phyloP scores from a whole-genome alignment of 306 rosid species.

The Quercus glauca region DNA sequence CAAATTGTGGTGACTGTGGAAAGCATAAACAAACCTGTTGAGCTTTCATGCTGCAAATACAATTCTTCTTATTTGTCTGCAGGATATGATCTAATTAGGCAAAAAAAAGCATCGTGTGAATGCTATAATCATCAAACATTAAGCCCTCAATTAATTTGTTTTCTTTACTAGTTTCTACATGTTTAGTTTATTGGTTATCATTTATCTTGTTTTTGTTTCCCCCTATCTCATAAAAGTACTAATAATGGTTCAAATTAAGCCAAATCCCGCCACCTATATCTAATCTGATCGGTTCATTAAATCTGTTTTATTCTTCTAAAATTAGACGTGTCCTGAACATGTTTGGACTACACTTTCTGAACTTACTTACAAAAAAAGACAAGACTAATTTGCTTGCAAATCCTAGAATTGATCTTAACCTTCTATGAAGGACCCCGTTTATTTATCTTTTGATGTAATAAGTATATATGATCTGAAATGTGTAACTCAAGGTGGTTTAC shows the following conservation, averaged over 20 bases:
- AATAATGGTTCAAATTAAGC: not conserved
- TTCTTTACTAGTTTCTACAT: not conserved
- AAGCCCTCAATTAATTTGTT: too few relatives aligned
- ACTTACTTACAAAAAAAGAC: not conserved
- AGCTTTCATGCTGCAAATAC: not conserved
- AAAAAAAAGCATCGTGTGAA: not conserved
- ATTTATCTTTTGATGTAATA: not conserved
- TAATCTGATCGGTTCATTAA: not conserved
- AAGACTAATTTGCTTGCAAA: not conserved
- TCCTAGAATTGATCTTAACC: not conserved
- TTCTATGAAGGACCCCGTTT: not conserved
- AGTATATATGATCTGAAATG: not conserved
- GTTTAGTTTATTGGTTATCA: not conserved
- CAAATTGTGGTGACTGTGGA: not conserved
- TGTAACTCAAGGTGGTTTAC: not conserved
- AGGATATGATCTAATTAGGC: not conserved
- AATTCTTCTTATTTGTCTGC: not conserved
- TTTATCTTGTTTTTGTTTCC: not conserved
- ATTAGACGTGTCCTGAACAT: not conserved
- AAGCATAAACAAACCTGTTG: not conserved
- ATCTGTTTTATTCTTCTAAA: not conserved
- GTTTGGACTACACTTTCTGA: not conserved
- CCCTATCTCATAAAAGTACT: not conserved
- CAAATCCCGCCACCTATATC: not conserved
- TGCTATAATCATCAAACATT: too few relatives aligned